Evolutionary conservation across 495 filamentous ascomycete genomes (phyloP), one percentile per base, ranked within the genome.

Genomic region (Hypoxylon perforatum): DNA sequence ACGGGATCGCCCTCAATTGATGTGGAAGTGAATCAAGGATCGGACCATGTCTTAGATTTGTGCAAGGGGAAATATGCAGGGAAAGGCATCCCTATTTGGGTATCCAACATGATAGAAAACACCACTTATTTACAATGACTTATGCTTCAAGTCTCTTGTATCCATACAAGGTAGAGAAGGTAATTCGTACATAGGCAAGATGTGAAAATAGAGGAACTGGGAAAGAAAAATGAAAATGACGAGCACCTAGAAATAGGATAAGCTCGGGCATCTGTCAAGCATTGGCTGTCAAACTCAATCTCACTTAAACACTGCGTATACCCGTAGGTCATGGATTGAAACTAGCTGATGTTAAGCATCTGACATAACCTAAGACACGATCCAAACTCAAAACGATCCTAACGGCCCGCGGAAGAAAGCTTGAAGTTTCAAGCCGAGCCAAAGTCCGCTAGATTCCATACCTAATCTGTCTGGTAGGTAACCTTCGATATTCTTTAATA

Each of bases 41-140:
- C 57, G 48, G 59, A 21, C 46, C 57, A 59, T 66, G 67, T 70
- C 67, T 70, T 66, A 65, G 66, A 69, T 69, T 49, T 61, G 66
- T 69, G 39, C 56, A 41, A 65, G 35, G 39, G 18, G 45, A 42
- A 23, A 58, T 54, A 19, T 50, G 57, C 41, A 53, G 51, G 46
- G 46, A 48, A 52, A n/a, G 65, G 41, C 36, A 22, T 42, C 18
- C 22, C n/a, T 17, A 12, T 38, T 11, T 38, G 15, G 39, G 39
- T 42, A 56, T 23, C 15, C 12, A 35, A 30, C 30, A 30, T 44
- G 15, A 33, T 33, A 41, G 28, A 50, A 1, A 25, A 65, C 35
- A 60, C 42, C 23, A 65, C 55, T 41, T 48, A 46, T 41, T 41
- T 18, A 15, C 30, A 25, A 19, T 45, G 42, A n/a, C 42, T 21